Base-by-base conservation (phyloP, 2,329 filamentous ascomycete genomes). In the Colletotrichum melonis region DNA sequence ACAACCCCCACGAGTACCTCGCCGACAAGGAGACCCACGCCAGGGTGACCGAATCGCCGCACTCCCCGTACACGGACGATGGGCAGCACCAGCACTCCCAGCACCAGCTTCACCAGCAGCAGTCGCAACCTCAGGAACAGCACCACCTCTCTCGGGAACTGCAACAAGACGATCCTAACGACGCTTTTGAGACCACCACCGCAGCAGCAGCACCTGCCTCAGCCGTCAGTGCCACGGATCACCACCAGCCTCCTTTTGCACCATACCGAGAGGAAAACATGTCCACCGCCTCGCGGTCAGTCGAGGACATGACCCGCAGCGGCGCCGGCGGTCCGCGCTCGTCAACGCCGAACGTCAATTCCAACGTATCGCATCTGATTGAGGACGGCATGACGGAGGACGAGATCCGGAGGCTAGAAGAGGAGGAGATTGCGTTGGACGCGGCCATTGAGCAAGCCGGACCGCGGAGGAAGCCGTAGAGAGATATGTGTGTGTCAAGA, bases 311-410 rank as follows among this genome's bases (percentile, higher is more conserved):
- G 35, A 63, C 26, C 49, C 59, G 49, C 5, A 63, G 52, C 22
- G 70, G 70, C 22, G 55, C 35, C 3, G 57, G 52, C 35, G 70
- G 70, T 16, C 46, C 63, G 3, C 55, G 71, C 16, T 75, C 73
- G 14, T 63, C 72, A 16, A 73, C 69, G 30, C 60, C 54, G 24
- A 71, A 68, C 62, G 79, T 82, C 58, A 77, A 81, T 8, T 77
- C 80, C 24, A 81, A 81, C 32, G 87, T 88, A 58, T 85, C 86
- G 22, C 88, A 89, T 73, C 79, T 91, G 42, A 86, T 90, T 5
- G 89, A 91, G 77, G 88, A 90, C n/a, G 87, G 88, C 63, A 91
- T 91, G 89, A 90, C 89, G 60, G 82, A 83, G 9, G 88, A 87
- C 0, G 88, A 91, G 78, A 88, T 91, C 60, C 82, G 85, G 64